Evolutionary conservation across 1,139 yeast genomes (phyloP).

Genomic region (Tardiomyces depauwii): DNA sequence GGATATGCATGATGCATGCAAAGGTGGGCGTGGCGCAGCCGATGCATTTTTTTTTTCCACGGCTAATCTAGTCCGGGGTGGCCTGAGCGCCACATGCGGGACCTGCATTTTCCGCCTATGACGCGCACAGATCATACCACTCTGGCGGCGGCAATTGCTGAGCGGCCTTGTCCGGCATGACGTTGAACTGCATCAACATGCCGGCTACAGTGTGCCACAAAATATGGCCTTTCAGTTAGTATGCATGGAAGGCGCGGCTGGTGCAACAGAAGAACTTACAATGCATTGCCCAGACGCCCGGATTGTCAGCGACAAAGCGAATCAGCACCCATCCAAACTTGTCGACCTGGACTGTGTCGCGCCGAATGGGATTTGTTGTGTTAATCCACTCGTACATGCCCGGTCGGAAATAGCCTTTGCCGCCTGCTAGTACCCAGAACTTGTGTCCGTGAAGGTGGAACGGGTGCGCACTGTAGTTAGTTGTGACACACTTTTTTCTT

Average conservation of each 20-base stretch:
- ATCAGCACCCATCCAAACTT: constrained; percentile 47
- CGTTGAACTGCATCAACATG: constrained; percentile 17
- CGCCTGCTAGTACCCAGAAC: constrained; percentile 54
- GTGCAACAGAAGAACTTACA: constrained; percentile 25
- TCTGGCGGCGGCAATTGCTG: constrained; percentile 12
- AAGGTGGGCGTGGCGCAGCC: too few relatives aligned
- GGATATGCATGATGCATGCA: too few relatives aligned
- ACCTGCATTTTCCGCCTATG: background rate
- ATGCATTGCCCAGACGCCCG: constrained; percentile 75
- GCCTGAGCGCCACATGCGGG: too few relatives aligned
- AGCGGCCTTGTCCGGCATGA: constrained; percentile 11
- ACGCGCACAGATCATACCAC: constrained; percentile 11
- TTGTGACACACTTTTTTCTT: background rate
- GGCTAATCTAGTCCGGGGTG: too few relatives aligned
- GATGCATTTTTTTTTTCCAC: too few relatives aligned
- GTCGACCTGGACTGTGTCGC: constrained; percentile 56
- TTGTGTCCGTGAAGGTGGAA: constrained; percentile 86
- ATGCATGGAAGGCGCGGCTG: background rate
- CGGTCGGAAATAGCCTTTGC: constrained; percentile 31
- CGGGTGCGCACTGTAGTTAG: constrained; percentile 46
- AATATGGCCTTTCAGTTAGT: constrained; percentile 33
- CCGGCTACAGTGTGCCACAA: constrained; percentile 61
- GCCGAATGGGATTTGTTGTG: constrained; percentile 36
- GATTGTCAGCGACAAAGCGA: constrained; percentile 55
- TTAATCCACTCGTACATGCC: constrained; percentile 34